A percentile compares a stretch with the other conserved stretches of the same genome.
Conservation (phyloP, 805 yeast species). For the Saccharomycopsis oosterbeekiorum region DNA sequence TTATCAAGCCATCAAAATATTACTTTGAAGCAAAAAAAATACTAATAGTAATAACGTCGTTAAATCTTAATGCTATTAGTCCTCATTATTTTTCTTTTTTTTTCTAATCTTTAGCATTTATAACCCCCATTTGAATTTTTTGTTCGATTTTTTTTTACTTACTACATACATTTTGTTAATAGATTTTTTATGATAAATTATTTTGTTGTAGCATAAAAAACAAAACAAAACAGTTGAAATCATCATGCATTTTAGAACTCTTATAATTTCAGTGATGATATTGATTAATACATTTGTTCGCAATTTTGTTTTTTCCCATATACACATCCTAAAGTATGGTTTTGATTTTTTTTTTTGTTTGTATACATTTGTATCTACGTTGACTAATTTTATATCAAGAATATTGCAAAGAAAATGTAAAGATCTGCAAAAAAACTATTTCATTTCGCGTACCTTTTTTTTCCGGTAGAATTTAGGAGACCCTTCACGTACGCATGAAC, state of each 20-base stretch:
- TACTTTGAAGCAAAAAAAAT: no score
- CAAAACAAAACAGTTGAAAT: no score
- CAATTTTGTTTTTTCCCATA: neutral
- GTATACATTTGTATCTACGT: neutral
- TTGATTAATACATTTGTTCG: neutral
- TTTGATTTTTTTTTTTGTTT: no score
- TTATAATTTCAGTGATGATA: no score
- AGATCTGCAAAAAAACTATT: neutral
- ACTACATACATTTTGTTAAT: neutral
- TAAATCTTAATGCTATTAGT: neutral
- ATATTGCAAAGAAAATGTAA: neutral
- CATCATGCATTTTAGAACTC: no score
- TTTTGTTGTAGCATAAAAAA: no score
- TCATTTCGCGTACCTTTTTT: neutral
- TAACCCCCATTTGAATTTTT: neutral
- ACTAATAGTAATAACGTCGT: no score
- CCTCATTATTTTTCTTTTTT: no score
- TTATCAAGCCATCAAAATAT: no score
- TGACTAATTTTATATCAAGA: neutral
- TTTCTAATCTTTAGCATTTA: neutral
- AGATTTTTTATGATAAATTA: neutral
- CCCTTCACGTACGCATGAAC: neutral
- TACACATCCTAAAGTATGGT: no score
- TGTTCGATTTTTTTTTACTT: no score
- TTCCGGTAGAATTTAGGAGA: neutral